Conservation (phyloP, 306 rosid species). For the Benincasa hispida region DNA sequence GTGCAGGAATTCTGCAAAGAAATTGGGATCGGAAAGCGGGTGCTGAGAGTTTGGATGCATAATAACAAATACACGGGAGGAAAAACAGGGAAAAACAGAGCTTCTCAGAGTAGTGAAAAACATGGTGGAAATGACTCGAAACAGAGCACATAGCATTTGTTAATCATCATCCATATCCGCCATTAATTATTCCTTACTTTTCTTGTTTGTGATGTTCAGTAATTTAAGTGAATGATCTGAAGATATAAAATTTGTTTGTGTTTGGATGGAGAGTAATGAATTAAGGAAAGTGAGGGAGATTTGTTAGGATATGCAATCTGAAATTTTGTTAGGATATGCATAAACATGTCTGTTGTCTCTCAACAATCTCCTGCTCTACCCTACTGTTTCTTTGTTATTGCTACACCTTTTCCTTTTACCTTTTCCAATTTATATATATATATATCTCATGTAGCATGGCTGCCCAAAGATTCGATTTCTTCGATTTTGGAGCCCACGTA, state of each 20-base stretch:
- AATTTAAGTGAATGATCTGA: background rate
- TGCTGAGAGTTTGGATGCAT: conserved; percentile 91
- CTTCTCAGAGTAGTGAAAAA: background rate
- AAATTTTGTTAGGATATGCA: background rate
- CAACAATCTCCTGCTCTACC: background rate
- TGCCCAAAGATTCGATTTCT: no score
- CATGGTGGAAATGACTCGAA: background rate
- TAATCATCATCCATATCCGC: background rate
- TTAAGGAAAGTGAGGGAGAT: background rate
- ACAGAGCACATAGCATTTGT: background rate
- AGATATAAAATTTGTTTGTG: background rate
- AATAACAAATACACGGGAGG: conserved; percentile 69
- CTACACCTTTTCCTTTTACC: no score
- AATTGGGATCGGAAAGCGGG: conserved; percentile 51
- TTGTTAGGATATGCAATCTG: background rate
- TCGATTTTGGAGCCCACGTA: no score
- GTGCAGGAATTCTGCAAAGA: conserved; percentile 64
- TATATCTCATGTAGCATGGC: no score
- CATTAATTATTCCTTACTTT: background rate
- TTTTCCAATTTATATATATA: no score
- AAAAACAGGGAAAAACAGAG: conserved; percentile 2
- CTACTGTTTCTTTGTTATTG: no score
- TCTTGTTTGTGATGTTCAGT: no score
- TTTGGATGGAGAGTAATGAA: background rate
- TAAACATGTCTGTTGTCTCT: background rate